Base-by-base conservation (phyloP, 495 filamentous ascomycete species). In the Aspergillus asperescens region DNA sequence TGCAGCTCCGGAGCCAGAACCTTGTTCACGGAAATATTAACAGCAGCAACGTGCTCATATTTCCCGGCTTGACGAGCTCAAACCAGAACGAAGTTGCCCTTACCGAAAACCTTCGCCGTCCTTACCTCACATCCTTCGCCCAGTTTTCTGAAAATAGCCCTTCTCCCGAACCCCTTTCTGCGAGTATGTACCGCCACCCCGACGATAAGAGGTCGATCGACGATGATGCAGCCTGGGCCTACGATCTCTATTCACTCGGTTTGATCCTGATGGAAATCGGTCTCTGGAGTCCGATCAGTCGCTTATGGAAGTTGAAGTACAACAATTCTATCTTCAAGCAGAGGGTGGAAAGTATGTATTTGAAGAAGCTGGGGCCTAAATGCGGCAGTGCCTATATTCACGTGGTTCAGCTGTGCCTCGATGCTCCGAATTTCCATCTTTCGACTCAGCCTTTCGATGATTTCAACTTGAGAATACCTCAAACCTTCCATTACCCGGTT, bases 181-280 rank as follows among this genome's bases (percentile, higher is more conserved):
- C 77, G 13, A 82, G 79, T 37, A 82, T 87, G 52, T 92, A 93
- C 62, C 83, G 83, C 13, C 90, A 95, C 62, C 87, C 88, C 0
- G 78, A 88, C 7, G 86, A 88, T 54, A 85, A 85, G 38, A 67
- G 83, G 35, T 77, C 72, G 13, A 75, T 78, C 22, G 69, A 72
- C 12, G 77, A 83, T 48, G 70, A 73, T 52, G 65, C 63, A 13
- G 68, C 72, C 1, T 77, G 74, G 69, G 81, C 83, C 1, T 83
- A 90, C 58, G 91, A 96, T 60, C 75, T 95, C 0, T 95, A 94
- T 63, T 86, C 88, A 3, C 72, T 96, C 2, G 90, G 88, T 29
- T 79, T 95, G 59, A 74, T 95, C 10, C 73, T 96, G 9, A 68
- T 95, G 24, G 91, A 94, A 49, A 85, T 96, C 51, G 91, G 90